Evolutionary conservation across 2,329 filamentous ascomycete genomes (phyloP).

Genomic region (Colletotrichum tropicicola): DNA sequence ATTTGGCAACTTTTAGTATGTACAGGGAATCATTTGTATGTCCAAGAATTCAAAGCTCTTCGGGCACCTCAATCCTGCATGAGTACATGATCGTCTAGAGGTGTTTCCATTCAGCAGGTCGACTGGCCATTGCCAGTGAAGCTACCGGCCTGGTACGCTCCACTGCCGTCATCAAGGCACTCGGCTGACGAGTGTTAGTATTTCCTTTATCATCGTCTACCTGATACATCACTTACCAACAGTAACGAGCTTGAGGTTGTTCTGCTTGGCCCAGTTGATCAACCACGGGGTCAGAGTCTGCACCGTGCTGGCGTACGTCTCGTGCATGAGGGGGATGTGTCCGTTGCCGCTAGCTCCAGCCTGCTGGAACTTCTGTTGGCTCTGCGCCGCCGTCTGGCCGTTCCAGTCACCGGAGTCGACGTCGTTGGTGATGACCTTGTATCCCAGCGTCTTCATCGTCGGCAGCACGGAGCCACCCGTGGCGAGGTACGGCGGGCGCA

Average conservation of each 20-base stretch:
- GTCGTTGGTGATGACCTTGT: constrained; percentile 69
- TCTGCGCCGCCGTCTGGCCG: constrained; percentile 56
- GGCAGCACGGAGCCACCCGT: constrained; percentile 53
- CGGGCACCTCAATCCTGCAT: too few relatives aligned
- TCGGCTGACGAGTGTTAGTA: constrained; percentile 42
- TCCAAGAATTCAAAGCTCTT: not conserved
- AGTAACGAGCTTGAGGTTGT: constrained; percentile 57
- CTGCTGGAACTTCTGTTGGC: constrained; percentile 60
- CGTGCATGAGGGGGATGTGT: constrained; percentile 67
- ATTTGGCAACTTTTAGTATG: too few relatives aligned
- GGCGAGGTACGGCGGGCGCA: constrained; percentile 59
- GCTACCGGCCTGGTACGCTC: constrained; percentile 49
- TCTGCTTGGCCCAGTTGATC: constrained; percentile 58
- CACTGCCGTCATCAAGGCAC: constrained; percentile 50
- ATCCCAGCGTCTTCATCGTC: constrained; percentile 56
- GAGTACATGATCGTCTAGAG: not conserved
- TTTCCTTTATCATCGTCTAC: not conserved
- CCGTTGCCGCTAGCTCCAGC: constrained; percentile 53
- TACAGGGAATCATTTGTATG: constrained; percentile 17
- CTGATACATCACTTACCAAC: constrained; percentile 49
- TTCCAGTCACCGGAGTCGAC: constrained; percentile 71
- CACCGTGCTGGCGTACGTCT: constrained; percentile 60
- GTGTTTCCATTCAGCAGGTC: constrained; percentile 35
- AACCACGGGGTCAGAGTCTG: constrained; percentile 58
- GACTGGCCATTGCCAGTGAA: constrained; percentile 45